phyloP scores from a whole-genome alignment of 495 filamentous ascomycete species.

The Podospora fimiseda region DNA sequence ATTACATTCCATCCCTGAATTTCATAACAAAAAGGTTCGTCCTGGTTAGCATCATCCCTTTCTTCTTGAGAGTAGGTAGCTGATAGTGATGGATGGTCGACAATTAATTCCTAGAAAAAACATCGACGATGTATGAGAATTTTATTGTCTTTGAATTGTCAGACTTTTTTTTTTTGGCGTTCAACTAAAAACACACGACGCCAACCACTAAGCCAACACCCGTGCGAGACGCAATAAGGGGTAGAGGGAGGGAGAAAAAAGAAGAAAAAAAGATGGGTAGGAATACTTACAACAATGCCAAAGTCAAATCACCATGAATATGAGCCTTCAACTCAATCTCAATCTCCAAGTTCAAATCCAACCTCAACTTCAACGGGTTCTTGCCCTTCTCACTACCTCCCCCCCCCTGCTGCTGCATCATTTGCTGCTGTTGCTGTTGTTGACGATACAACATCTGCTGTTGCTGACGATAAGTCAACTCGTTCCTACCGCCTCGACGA shows the following conservation, averaged over 20 bases:
- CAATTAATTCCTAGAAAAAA: too few species aligned
- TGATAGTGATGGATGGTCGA: too few species aligned
- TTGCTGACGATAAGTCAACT: conserved; percentile 18
- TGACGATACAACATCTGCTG: conserved; percentile 20
- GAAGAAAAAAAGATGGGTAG: conserved; percentile 2
- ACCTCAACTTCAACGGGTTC: conserved; percentile 67
- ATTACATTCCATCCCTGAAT: too few species aligned
- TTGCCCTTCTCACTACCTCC: conserved; percentile 46
- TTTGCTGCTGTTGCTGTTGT: conserved; percentile 22
- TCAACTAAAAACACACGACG: too few species aligned
- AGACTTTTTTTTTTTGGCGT: too few species aligned
- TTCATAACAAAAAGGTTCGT: too few species aligned
- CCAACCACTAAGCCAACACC: too few species aligned
- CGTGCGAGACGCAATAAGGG: too few species aligned
- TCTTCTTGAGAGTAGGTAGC: too few species aligned
- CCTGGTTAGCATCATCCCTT: too few species aligned
- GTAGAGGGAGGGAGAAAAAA: background rate
- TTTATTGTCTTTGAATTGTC: too few species aligned
- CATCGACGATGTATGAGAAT: too few species aligned
- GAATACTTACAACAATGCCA: conserved; percentile 74
- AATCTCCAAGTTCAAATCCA: conserved; percentile 84
- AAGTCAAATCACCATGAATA: conserved; percentile 83
- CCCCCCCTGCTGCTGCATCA: conserved; percentile 19
- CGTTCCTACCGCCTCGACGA: conserved; percentile 11
- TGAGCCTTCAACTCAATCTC: conserved; percentile 87